Evolutionary conservation across 257 asterid genomes (phyloP).

Genomic region (Buddleja alternifolia): DNA sequence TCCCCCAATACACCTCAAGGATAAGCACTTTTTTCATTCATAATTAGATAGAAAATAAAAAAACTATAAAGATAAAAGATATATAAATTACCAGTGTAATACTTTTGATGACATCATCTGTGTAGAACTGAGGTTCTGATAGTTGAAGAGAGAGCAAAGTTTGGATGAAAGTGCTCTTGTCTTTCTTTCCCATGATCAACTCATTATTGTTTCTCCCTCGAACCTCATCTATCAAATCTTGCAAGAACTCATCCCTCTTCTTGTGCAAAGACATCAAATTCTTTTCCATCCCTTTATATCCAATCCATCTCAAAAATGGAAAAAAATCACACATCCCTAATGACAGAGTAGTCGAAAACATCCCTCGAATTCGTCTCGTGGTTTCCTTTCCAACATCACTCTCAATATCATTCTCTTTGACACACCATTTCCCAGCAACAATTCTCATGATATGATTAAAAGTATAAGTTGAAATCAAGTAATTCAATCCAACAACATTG

Average conservation of each 20-base stretch:
- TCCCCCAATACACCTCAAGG: too few species aligned
- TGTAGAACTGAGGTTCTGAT: conserved; percentile 56
- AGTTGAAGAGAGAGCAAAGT: conserved; percentile 44
- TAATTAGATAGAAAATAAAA: too few species aligned
- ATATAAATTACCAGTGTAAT: conserved; percentile 43
- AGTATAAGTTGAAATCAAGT: conserved; percentile 28
- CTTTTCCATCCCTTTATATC: conserved; percentile 56
- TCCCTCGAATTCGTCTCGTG: conserved; percentile 32
- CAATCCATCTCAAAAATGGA: conserved; percentile 61
- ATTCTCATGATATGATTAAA: conserved; percentile 44
- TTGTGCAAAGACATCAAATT: conserved; percentile 22
- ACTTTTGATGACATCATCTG: conserved; percentile 53
- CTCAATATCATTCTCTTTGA: conserved; percentile 42
- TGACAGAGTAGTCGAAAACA: conserved; percentile 24
- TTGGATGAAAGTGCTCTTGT: conserved; percentile 33
- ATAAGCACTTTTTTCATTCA: too few species aligned
- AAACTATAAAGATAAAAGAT: too few species aligned
- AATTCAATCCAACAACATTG: conserved; percentile 41
- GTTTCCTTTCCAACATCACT: conserved; percentile 36
- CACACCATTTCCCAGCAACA: conserved; percentile 41
- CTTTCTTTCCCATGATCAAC: not conserved
- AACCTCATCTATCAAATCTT: conserved; percentile 37
- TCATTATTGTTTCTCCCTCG: conserved; percentile 12
- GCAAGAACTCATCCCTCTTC: conserved; percentile 49
- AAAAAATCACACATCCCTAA: conserved; percentile 52